Percentiles rank a stretch among this genome's conserved stretches.
These are phyloP conservation scores for Saksenaea oblongispora DNA, from an alignment of 371 early-diverging fungal genomes.

Conservation along the genomic window DNA sequence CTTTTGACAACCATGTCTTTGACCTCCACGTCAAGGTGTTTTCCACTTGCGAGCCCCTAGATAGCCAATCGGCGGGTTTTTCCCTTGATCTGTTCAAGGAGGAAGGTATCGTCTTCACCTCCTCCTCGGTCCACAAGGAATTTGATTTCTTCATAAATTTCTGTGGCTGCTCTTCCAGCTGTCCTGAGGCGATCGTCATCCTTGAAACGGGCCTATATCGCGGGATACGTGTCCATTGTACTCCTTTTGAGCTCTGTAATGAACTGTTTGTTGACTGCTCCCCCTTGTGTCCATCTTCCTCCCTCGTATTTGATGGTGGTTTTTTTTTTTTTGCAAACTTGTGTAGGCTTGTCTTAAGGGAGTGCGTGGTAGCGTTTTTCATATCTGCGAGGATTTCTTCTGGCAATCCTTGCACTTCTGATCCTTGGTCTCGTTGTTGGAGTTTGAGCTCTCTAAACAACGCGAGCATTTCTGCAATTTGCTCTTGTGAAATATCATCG, in stretches of 20 bases:
- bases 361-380: not conserved
- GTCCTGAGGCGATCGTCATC: not conserved
- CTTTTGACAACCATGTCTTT: constrained; percentile 2
- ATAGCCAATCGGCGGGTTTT: not conserved
- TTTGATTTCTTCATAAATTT: constrained; percentile 1
- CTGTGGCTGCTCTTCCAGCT: constrained; percentile 10
- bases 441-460: not conserved
- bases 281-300: constrained; percentile 6
- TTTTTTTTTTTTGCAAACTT: not conserved
- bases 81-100: not conserved
- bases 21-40: constrained; percentile 6
- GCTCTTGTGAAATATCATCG: too few species aligned
- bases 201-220: not conserved
- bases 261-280: not conserved
- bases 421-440: too few species aligned
- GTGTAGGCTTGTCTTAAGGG: not conserved
- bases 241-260: not conserved
- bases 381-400: not conserved
- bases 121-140: not conserved
- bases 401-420: not conserved
- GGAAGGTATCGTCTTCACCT: not conserved
- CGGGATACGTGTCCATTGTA: not conserved
- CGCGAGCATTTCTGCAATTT: not conserved
- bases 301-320: not conserved
- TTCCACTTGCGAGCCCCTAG: not conserved